These are phyloP conservation scores for Aspergillus costaricaensis DNA, from an alignment of 2,329 filamentous ascomycete genomes.

Conservation along the genomic window DNA sequence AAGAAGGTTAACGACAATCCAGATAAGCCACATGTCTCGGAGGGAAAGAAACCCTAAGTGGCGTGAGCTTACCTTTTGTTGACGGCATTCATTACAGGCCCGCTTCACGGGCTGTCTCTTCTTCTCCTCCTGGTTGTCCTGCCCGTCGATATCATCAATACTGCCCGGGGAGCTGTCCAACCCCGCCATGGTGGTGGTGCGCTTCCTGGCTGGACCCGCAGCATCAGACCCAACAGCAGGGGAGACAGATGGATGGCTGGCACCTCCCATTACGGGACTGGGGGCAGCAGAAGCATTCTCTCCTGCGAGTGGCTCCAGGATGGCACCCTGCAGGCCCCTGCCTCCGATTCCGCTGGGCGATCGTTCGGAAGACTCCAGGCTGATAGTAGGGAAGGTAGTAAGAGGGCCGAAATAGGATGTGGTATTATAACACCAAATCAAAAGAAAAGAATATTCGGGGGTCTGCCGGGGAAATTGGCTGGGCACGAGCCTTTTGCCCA, in stretches of 20 bases:
- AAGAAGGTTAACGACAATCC: not conserved
- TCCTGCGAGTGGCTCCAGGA: slow-evolving; percentile 27
- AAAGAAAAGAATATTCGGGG: slow-evolving; percentile 7
- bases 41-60: not conserved
- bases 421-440: slow-evolving; percentile 8
- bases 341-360: slow-evolving; percentile 39
- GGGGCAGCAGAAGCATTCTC: slow-evolving; percentile 41
- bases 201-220: slow-evolving; percentile 41
- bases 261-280: slow-evolving; percentile 41
- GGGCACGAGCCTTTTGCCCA: not conserved
- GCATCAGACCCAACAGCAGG: slow-evolving; percentile 31
- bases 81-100: slow-evolving; percentile 69
- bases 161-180: slow-evolving; percentile 52
- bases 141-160: slow-evolving; percentile 48
- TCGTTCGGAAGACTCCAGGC: slow-evolving; percentile 39
- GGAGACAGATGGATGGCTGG: slow-evolving; percentile 33
- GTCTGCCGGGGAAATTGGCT: not conserved
- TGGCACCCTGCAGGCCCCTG: slow-evolving; percentile 31
- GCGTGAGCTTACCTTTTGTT: slow-evolving; percentile 62
- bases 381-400: slow-evolving; percentile 30
- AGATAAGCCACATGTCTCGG: not conserved
- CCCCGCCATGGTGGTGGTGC: slow-evolving; percentile 46
- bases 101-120: slow-evolving; percentile 56
- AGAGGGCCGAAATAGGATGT: slow-evolving; percentile 17
- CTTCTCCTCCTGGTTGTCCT: slow-evolving; percentile 45